Percentiles rank a stretch among this genome's conserved stretches.
Conservation (phyloP, 306 rosid genomes). For the Castanopsis chinensis region DNA sequence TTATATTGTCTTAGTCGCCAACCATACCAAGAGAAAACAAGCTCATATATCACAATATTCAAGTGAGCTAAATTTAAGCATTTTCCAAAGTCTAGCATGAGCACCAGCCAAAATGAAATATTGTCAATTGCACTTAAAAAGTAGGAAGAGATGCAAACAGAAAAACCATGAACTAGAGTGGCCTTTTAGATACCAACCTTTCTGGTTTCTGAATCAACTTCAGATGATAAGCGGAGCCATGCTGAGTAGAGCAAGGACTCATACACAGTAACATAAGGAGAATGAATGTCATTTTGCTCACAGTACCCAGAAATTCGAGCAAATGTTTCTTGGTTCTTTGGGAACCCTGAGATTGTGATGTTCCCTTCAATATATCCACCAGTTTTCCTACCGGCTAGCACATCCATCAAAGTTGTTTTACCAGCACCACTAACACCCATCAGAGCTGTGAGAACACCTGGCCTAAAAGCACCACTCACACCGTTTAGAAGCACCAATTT, state of each 20-base stretch:
- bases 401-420: constrained; percentile 97
- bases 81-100: not conserved
- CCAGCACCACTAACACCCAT: constrained; percentile 99
- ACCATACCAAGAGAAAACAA: not conserved
- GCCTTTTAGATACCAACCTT: constrained; percentile 24
- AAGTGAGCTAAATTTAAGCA: not conserved
- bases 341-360: constrained; percentile 73
- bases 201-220: constrained; percentile 34
- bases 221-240: constrained; percentile 49
- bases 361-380: constrained; percentile 78
- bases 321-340: constrained; percentile 86
- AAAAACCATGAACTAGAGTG: not conserved
- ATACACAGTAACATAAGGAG: constrained; percentile 52
- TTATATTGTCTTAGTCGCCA: not conserved
- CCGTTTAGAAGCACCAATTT: constrained; percentile 70
- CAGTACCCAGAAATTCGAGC: constrained; percentile 92
- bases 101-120: not conserved
- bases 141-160: not conserved
- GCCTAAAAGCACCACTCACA: constrained; percentile 84
- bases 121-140: not conserved
- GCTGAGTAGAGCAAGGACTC: constrained; percentile 56
- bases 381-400: constrained; percentile 86
- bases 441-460: constrained; percentile 89
- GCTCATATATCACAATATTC: not conserved
- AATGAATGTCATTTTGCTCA: constrained; percentile 82